phyloP scores from a whole-genome alignment of 208 protist genomes.

The Trypanosoma platydactyli region DNA sequence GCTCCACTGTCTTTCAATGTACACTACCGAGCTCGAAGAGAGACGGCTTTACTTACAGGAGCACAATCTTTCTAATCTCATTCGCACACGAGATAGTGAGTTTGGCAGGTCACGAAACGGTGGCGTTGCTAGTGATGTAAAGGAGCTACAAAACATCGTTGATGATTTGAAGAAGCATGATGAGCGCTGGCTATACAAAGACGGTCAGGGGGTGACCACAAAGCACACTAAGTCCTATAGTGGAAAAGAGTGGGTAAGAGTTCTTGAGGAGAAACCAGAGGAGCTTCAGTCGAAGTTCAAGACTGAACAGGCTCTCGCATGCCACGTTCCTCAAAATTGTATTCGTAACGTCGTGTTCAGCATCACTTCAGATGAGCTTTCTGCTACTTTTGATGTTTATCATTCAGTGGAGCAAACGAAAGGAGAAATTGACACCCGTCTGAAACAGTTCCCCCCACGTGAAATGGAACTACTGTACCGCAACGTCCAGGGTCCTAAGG shows the following conservation, averaged over 20 bases:
- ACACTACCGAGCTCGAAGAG: constrained; percentile 53
- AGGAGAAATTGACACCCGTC: constrained; percentile 27
- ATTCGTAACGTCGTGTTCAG: constrained; percentile 36
- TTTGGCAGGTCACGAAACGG: background rate
- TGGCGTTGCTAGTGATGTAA: constrained; percentile 15
- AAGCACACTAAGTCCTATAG: constrained; percentile 32
- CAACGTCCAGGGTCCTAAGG: constrained; percentile 36
- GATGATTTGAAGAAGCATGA: constrained; percentile 38
- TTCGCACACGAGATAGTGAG: constrained; percentile 15
- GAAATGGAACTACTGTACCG: constrained; percentile 42
- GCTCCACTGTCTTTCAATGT: constrained; percentile 48
- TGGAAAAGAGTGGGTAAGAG: constrained; percentile 34
- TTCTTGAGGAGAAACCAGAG: constrained; percentile 41
- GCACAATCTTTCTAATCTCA: constrained; percentile 33
- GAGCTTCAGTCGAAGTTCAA: constrained; percentile 39
- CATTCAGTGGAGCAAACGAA: constrained; percentile 35
- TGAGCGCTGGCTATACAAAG: constrained; percentile 36
- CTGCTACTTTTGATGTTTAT: constrained; percentile 36
- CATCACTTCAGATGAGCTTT: constrained; percentile 15
- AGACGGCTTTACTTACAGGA: constrained; percentile 54
- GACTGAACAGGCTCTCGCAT: constrained; percentile 36
- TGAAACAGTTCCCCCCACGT: constrained; percentile 37
- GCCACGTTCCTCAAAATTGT: constrained; percentile 36
- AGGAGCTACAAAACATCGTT: constrained; percentile 36
- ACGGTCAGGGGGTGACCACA: constrained; percentile 33